These are phyloP conservation scores for Eucalyptus marginata DNA, from an alignment of 345 rosid species.

Conservation along the genomic window DNA sequence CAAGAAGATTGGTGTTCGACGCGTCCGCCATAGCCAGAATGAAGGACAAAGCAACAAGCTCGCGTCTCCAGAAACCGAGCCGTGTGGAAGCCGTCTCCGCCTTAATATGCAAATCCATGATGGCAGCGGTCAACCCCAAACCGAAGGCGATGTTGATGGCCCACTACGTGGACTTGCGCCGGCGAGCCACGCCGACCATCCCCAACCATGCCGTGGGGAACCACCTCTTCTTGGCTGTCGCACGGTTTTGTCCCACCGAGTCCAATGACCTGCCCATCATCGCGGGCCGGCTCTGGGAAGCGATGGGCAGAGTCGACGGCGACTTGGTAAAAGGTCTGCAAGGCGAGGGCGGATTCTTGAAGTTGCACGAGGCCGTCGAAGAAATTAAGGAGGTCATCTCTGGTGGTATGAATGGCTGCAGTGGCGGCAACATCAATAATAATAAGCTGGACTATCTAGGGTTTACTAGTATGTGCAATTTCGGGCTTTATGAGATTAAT, in stretches of 20 bases:
- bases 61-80: neutral
- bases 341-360: neutral
- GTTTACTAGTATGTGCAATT: neutral
- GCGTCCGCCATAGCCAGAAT: neutral
- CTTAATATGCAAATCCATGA: neutral
- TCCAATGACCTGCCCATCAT: neutral
- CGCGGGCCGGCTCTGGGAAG: neutral
- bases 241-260: neutral
- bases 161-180: neutral
- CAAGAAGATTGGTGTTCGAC: conserved; percentile 1
- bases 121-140: neutral
- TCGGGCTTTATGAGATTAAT: neutral
- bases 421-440: neutral
- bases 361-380: neutral
- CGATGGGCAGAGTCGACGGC: neutral
- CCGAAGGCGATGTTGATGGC: neutral
- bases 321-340: neutral
- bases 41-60: neutral
- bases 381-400: neutral
- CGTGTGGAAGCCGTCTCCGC: conserved; percentile 6
- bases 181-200: neutral
- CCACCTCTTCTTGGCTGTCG: neutral
- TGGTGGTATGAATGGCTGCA: neutral
- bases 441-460: neutral
- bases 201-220: neutral